These are phyloP conservation scores for Linanthus parryae DNA, from an alignment of 148 eudicot genomes.

Conservation along the genomic window DNA sequence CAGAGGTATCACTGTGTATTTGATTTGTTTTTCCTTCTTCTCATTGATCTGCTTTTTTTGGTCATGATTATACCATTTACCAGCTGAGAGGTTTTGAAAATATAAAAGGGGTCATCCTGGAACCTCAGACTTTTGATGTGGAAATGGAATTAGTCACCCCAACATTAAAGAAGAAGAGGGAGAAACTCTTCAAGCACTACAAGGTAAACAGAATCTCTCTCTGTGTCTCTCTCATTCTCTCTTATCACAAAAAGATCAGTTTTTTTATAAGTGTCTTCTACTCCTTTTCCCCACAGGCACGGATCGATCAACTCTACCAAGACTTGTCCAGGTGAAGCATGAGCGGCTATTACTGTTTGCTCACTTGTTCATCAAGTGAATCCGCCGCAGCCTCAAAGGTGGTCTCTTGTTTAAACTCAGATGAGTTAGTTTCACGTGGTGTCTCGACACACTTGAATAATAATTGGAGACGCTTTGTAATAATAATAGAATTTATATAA, in stretches of 20 bases:
- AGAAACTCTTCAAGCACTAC: conserved; percentile 52
- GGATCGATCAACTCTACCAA: conserved; percentile 54
- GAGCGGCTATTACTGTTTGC: too few species aligned
- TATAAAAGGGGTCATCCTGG: conserved; percentile 71
- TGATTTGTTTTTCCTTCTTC: not conserved
- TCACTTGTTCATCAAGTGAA: too few species aligned
- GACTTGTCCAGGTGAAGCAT: conserved; percentile 24
- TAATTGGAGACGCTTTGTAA: too few species aligned
- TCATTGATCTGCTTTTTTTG: not conserved
- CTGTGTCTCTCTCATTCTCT: not conserved
- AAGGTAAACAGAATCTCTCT: conserved; percentile 35
- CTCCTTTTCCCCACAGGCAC: conserved; percentile 31
- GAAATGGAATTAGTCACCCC: conserved; percentile 69
- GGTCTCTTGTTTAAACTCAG: too few species aligned
- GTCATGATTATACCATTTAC: not conserved
- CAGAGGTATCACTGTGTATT: not conserved
- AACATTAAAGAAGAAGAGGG: conserved; percentile 83
- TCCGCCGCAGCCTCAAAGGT: too few species aligned
- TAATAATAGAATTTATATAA: too few species aligned
- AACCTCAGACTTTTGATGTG: conserved; percentile 55
- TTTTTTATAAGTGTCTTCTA: not conserved
- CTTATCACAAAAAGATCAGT: not conserved
- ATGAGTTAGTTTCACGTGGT: too few species aligned
- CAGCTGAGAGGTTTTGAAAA: conserved; percentile 90
- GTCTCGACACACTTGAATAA: too few species aligned